These are phyloP conservation scores for Ascochyta fabae DNA, from an alignment of 2,329 filamentous ascomycete species.

Conservation along the genomic window DNA sequence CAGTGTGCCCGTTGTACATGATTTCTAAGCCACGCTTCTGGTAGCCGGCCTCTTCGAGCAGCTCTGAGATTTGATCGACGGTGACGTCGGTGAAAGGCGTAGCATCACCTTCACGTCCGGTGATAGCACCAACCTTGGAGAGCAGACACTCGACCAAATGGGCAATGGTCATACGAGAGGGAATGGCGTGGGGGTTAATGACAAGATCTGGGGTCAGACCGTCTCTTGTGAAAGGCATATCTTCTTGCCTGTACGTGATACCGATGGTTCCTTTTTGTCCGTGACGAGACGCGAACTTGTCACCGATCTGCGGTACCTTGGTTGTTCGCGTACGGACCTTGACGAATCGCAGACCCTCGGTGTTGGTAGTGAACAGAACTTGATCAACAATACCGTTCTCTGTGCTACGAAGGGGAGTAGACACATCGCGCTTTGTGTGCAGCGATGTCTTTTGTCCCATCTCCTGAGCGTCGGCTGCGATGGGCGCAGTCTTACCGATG, in stretches of 20 bases:
- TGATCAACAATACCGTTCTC: constrained; percentile 97
- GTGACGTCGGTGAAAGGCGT: constrained; percentile 98
- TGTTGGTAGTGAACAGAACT: constrained; percentile 91
- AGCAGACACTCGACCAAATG: constrained; percentile 99
- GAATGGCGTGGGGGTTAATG: constrained; percentile 99
- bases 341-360: constrained; percentile 92
- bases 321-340: constrained; percentile 98
- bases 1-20: constrained; percentile 99
- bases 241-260: constrained; percentile 96
- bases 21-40: constrained; percentile 97
- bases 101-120: constrained; percentile 94
- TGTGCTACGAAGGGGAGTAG: constrained; percentile 90
- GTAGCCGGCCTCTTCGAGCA: constrained; percentile 88
- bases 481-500: constrained; percentile 96
- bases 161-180: constrained; percentile 99
- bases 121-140: constrained; percentile 91
- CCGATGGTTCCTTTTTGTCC: constrained; percentile 99
- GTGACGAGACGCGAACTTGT: constrained; percentile 99
- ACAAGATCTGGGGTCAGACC: constrained; percentile 94
- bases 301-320: constrained; percentile 97
- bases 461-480: constrained; percentile 91
- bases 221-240: constrained; percentile 96
- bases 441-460: constrained; percentile 88
- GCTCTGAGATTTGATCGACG: constrained; percentile 86
- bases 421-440: constrained; percentile 94